Base-by-base conservation (phyloP, 73 alveolate species). In the Paramecium caudatum region DNA sequence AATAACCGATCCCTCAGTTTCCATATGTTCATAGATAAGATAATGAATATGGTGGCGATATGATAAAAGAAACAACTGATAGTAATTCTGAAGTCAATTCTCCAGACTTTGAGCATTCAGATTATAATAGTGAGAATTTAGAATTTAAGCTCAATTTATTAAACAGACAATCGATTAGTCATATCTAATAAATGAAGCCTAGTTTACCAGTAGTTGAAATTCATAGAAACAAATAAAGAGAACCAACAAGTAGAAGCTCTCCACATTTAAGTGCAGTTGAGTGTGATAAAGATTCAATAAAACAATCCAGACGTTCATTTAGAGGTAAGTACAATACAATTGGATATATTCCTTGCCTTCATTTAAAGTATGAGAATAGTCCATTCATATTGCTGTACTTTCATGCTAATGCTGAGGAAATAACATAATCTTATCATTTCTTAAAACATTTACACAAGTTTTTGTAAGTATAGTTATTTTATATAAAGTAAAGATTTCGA, bases 331-430 rank as follows among this genome's bases (percentile, higher is more conserved):
- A 37, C 1, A 41, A 30, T 10, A 74, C 15, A 41, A 16, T 74
- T 74, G 88, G 88, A 41, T 17, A 74, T 15, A 92, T 91, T 45
- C 97, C 97, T 15, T 94, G 97, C 74, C 70, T 91, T 46, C 92
- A 80, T 49, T 61, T 96, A 1, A 91, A 93, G 78, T 88, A 83
- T 34, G 74, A 81, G n/a, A 61, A 93, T 13, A 90, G 96, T 1
- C 82, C 93, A 9, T 94, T 95, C 62, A 87, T 95, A 2, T 61
- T 96, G 47, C 36, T 98, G 8, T 96, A 96, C 84, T 96, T 93
- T 93, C 99, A 96, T 74, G 97, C 98, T 37, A 96, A 96, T 96
- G 97, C 97, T 47, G 99, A 96, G 74, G 98, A 96, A 82, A 88
- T 95, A 15, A 94, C 85, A 13, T 55, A 80, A 5, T 91, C 95